Evolutionary conservation across 305 asterid genomes (phyloP).

Genomic region (Solanum hybrid): DNA sequence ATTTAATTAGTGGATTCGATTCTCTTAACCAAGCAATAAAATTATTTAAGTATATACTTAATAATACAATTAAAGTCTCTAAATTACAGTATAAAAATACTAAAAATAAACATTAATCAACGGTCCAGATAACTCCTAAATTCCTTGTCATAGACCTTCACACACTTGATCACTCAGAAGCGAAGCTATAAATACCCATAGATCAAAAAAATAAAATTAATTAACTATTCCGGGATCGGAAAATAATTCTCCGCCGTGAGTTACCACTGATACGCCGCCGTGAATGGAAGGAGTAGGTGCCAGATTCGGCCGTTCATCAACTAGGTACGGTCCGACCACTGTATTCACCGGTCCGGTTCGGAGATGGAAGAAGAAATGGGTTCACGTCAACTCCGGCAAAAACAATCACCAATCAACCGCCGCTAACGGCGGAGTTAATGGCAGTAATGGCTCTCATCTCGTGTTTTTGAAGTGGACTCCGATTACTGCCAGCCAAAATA

Average conservation of each 20-base stretch:
- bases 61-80: not conserved
- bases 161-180: not conserved
- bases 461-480: slow-evolving; percentile 85
- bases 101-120: not conserved
- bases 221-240: not conserved
- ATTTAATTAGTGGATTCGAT: not conserved
- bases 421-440: slow-evolving; percentile 34
- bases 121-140: not conserved
- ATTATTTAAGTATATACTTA: not conserved
- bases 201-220: not conserved
- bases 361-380: slow-evolving; percentile 93
- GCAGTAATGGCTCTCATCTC: slow-evolving; percentile 54
- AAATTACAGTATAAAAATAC: not conserved
- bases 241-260: not conserved
- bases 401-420: slow-evolving; percentile 18
- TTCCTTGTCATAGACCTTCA: not conserved
- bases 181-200: slow-evolving; percentile 3
- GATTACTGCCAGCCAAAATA: slow-evolving; percentile 43
- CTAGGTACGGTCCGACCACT: slow-evolving; percentile 80
- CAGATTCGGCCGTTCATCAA: slow-evolving; percentile 75
- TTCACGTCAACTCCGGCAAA: slow-evolving; percentile 34
- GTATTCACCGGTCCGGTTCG: slow-evolving; percentile 93
- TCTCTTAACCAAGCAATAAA: not conserved
- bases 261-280: not conserved
- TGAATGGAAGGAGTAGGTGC: slow-evolving; percentile 97